Conservation (phyloP, 495 filamentous ascomycete genomes). For the Penicillium antarcticum region DNA sequence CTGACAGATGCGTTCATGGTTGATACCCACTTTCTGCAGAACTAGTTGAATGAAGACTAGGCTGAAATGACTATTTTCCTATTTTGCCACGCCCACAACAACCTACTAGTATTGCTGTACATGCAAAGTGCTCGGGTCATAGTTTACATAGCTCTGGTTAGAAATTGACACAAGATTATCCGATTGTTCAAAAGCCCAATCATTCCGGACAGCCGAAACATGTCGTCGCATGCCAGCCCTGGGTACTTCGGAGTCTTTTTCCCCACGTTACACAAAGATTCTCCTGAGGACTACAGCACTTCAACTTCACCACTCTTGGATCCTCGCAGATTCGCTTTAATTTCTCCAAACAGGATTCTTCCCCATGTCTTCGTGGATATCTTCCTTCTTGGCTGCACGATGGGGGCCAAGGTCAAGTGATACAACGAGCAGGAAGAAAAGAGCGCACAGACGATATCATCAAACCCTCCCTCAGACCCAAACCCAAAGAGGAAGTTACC, state of each 20-base stretch:
- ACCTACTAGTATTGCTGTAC: neutral
- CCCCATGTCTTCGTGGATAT: neutral
- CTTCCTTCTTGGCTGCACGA: constrained; percentile 14
- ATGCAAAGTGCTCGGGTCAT: no score
- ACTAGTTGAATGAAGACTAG: constrained; percentile 9
- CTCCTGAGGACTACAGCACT: neutral
- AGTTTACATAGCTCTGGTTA: no score
- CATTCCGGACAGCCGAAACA: neutral
- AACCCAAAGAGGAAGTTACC: neutral
- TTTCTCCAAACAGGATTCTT: neutral
- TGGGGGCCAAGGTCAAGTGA: constrained; percentile 19
- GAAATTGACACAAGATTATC: no score
- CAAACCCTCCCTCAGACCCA: neutral
- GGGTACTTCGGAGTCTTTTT: constrained; percentile 14
- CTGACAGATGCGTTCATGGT: neutral
- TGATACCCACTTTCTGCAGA: constrained; percentile 11
- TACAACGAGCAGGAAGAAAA: constrained; percentile 1
- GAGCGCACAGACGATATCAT: constrained; percentile 15
- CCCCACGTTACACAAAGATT: constrained; percentile 13
- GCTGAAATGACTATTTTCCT: neutral
- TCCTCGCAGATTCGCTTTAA: neutral
- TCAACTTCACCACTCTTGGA: neutral
- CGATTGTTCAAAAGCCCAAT: no score
- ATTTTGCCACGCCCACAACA: constrained; percentile 1
- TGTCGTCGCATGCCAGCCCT: neutral